phyloP scores from a whole-genome alignment of 1,284 basidiomycete genomes.

The Erythrobasidium hasegawianum region DNA sequence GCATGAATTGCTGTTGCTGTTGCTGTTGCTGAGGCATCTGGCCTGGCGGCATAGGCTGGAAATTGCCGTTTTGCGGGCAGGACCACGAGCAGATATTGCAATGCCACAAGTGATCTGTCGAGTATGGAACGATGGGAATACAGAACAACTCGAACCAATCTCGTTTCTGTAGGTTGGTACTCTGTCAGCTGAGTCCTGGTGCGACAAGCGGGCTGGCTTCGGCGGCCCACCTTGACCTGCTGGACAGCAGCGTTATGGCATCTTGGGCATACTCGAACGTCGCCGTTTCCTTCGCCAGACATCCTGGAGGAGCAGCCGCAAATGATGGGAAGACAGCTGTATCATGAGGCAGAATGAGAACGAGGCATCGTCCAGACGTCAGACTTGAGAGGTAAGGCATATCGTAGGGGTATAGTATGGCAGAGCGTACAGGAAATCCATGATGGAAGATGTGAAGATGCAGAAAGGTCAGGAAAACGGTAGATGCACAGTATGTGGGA shows the following conservation, averaged over 20 bases:
- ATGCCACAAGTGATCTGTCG: slow-evolving; percentile 16
- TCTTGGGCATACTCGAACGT: slow-evolving; percentile 11
- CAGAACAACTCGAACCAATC: slow-evolving; percentile 35
- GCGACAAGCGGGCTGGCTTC: too few species aligned
- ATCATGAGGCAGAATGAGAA: too few species aligned
- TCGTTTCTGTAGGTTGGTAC: slow-evolving; percentile 26
- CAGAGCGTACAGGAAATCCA: slow-evolving; percentile 31
- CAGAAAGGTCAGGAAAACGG: too few species aligned
- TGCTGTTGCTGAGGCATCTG: slow-evolving; percentile 12
- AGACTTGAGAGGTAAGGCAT: too few species aligned
- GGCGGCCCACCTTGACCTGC: background rate
- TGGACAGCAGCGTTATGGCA: slow-evolving; percentile 30
- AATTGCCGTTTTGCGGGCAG: slow-evolving; percentile 5
- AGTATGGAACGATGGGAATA: slow-evolving; percentile 22
- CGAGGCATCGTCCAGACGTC: too few species aligned
- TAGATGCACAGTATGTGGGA: too few species aligned
- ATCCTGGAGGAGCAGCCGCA: slow-evolving; percentile 14
- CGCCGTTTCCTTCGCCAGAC: slow-evolving; percentile 20
- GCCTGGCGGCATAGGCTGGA: slow-evolving; percentile 21
- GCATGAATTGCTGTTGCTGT: slow-evolving; percentile 13
- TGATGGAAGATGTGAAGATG: too few species aligned
- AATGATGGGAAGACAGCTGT: slow-evolving; percentile 16
- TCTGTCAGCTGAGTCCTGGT: too few species aligned
- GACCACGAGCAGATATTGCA: slow-evolving; percentile 3
- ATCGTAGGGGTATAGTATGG: too few species aligned